A percentile compares a stretch with the other conserved stretches of the same genome.
Evolutionary conservation across 208 protist species (phyloP).

Genomic region (Trichomonas vaginalis): DNA sequence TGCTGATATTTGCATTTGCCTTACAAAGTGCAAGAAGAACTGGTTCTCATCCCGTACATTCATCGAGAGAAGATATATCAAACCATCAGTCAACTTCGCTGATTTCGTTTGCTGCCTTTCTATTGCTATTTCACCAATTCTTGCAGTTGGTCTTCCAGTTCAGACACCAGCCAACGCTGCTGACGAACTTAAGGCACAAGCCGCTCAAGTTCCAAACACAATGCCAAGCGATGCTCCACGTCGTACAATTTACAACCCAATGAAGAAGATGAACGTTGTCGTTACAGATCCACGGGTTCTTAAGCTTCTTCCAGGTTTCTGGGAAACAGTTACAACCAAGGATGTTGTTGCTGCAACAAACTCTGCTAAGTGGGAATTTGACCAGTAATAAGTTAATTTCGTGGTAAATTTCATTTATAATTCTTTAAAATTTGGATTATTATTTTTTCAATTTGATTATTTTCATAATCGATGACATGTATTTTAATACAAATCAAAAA

Average conservation of each 20-base stretch:
- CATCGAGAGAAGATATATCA: not conserved
- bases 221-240: not conserved
- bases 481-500: too few species aligned
- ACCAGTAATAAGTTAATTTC: too few species aligned
- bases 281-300: not conserved
- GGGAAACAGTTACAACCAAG: not conserved
- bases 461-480: too few species aligned
- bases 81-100: not conserved
- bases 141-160: not conserved
- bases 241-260: not conserved
- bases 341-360: not conserved
- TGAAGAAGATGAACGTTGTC: not conserved
- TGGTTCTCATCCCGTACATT: not conserved
- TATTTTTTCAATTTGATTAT: too few species aligned
- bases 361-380: not conserved
- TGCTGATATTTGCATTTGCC: not conserved
- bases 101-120: not conserved
- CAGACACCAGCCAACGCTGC: not conserved
- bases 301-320: not conserved
- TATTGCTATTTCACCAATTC: not conserved
- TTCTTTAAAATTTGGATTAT: too few species aligned
- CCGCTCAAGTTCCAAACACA: not conserved
- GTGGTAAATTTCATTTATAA: too few species aligned
- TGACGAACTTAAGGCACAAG: not conserved
- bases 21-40: not conserved